phyloP scores from a whole-genome alignment of 1,284 basidiomycete species.

The Sporisorium graminicola region DNA sequence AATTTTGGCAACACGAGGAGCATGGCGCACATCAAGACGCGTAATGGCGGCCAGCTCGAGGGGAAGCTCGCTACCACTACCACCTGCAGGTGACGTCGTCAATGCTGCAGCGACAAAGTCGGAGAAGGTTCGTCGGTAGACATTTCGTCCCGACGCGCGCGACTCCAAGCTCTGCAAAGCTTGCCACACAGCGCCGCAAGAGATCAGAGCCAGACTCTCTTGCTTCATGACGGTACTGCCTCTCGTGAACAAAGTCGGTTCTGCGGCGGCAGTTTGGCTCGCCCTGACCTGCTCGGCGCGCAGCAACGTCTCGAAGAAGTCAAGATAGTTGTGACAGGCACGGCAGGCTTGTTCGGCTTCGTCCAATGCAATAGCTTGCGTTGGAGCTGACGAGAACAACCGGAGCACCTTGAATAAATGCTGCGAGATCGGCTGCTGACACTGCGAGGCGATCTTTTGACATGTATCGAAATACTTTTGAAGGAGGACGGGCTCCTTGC shows the following conservation, averaged over 20 bases:
- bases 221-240: slow-evolving; percentile 1
- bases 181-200: slow-evolving; percentile 28
- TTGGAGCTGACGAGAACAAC: slow-evolving; percentile 20
- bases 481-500: slow-evolving; percentile 30
- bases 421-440: slow-evolving; percentile 10
- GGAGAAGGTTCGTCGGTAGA: slow-evolving; percentile 26
- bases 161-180: slow-evolving; percentile 24
- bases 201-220: slow-evolving; percentile 24
- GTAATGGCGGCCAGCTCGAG: slow-evolving; percentile 27
- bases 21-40: slow-evolving; percentile 29
- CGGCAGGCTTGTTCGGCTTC: slow-evolving; percentile 31
- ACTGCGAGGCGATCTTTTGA: background rate
- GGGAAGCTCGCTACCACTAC: background rate
- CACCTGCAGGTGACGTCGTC: background rate
- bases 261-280: background rate
- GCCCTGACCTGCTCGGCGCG: slow-evolving; percentile 5
- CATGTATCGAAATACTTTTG: slow-evolving; percentile 22
- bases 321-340: slow-evolving; percentile 32
- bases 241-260: background rate
- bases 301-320: slow-evolving; percentile 8
- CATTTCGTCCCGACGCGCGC: slow-evolving; percentile 22
- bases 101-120: slow-evolving; percentile 36
- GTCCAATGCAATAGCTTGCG: slow-evolving; percentile 28
- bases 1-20: slow-evolving; percentile 19
- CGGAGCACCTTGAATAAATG: slow-evolving; percentile 23